Evolutionary conservation across 139 green algal species (phyloP).

Genomic region (Axilococcus clingmanii): DNA sequence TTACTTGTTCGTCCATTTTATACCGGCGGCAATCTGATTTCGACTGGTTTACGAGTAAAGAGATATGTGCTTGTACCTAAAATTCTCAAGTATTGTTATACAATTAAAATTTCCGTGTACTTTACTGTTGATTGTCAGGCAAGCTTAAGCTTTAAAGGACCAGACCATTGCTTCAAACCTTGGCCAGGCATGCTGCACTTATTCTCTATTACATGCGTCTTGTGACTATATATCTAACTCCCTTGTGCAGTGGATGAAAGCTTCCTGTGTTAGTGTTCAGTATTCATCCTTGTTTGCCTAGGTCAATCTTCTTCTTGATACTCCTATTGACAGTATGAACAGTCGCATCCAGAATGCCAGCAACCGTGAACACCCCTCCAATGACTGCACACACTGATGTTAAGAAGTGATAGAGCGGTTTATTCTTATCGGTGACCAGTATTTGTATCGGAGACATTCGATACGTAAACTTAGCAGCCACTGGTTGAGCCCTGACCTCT

Average conservation of each 20-base stretch:
- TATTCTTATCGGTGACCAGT: slow-evolving; percentile 46
- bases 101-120: neutral
- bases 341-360: slow-evolving; percentile 75
- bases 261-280: neutral
- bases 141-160: neutral
- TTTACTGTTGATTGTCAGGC: neutral
- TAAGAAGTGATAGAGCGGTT: slow-evolving; percentile 72
- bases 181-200: neutral
- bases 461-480: slow-evolving; percentile 68
- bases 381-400: slow-evolving; percentile 73
- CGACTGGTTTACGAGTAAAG: neutral
- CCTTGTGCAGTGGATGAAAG: neutral
- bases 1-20: neutral
- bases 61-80: neutral
- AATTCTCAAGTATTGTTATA: neutral
- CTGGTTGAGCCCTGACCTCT: no score
- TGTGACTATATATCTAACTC: neutral
- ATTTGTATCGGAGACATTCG: slow-evolving; percentile 65
- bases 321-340: slow-evolving; percentile 63
- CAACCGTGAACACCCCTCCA: slow-evolving; percentile 82
- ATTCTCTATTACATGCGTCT: neutral
- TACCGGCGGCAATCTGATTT: neutral
- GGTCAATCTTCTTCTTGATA: slow-evolving; percentile 73
- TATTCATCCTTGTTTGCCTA: slow-evolving; percentile 44
- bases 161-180: neutral